Conservation (phyloP, 108 stramenopile species). For the Pseudonitzschia delicatissima region DNA sequence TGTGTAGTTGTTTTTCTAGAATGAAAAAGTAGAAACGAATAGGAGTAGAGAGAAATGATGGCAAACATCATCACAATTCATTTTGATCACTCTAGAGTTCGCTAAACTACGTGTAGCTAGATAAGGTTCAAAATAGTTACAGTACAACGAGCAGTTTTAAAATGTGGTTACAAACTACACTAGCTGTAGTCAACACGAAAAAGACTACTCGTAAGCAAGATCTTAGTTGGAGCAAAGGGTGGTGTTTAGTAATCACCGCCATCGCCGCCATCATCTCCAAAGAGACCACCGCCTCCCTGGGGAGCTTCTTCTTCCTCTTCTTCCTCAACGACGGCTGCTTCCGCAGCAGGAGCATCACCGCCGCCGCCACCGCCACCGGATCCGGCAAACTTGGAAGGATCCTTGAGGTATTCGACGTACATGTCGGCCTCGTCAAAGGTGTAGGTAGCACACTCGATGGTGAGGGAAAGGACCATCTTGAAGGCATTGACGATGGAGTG, state of each 20-base stretch:
- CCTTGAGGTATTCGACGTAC: slow-evolving; percentile 82
- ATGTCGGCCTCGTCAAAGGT: slow-evolving; percentile 89
- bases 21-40: no score
- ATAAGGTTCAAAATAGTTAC: no score
- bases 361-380: slow-evolving; percentile 71
- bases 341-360: slow-evolving; percentile 47
- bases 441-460: slow-evolving; percentile 87
- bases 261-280: slow-evolving; percentile 62
- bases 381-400: slow-evolving; percentile 78
- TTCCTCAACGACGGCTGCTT: slow-evolving; percentile 44
- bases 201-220: no score
- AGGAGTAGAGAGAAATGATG: no score
- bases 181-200: no score
- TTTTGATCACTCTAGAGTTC: no score
- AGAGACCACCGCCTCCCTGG: slow-evolving; percentile 50
- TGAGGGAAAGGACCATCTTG: slow-evolving; percentile 91
- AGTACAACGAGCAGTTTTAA: no score
- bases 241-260: slow-evolving; percentile 72
- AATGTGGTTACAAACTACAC: no score
- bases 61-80: no score
- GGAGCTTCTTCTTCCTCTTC: slow-evolving; percentile 64
- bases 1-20: no score
- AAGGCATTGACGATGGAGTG: slow-evolving; percentile 98
- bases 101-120: no score
- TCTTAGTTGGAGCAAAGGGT: no score